Conservation (phyloP, 495 filamentous ascomycete genomes). For the Letharia columbiana region DNA sequence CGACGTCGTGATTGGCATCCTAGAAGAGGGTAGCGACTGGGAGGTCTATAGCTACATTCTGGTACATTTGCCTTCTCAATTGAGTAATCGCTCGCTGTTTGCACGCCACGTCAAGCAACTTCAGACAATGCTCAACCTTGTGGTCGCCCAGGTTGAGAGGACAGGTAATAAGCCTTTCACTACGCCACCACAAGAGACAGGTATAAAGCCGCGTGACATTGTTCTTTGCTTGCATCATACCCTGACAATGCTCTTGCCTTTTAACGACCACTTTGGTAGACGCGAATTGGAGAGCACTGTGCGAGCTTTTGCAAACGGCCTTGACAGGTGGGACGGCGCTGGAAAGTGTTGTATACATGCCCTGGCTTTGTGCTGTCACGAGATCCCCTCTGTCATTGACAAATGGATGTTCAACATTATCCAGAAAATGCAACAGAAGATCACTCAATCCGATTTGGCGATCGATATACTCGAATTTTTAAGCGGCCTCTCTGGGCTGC, state of each 20-base stretch:
- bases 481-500: constrained; percentile 73
- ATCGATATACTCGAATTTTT: constrained; percentile 94
- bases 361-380: constrained; percentile 85
- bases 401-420: constrained; percentile 75
- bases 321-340: constrained; percentile 71
- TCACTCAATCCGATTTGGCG: constrained; percentile 82
- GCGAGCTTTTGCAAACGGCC: constrained; percentile 68
- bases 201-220: constrained; percentile 79
- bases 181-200: constrained; percentile 60
- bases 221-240: constrained; percentile 79
- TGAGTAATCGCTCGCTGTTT: constrained; percentile 86
- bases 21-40: constrained; percentile 79
- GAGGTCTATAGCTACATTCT: constrained; percentile 88
- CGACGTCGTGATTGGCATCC: constrained; percentile 59
- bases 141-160: constrained; percentile 72
- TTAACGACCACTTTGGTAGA: constrained; percentile 75
- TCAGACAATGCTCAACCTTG: constrained; percentile 60
- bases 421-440: constrained; percentile 87
- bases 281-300: constrained; percentile 84
- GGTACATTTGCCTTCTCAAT: constrained; percentile 75
- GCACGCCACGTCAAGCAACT: constrained; percentile 59
- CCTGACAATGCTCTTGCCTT: constrained; percentile 76
- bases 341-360: constrained; percentile 91
- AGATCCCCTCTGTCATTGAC: constrained; percentile 73
- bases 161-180: constrained; percentile 45